These are phyloP conservation scores for Ammopiptanthus mongolicus DNA, from an alignment of 306 rosid genomes.

Conservation along the genomic window DNA sequence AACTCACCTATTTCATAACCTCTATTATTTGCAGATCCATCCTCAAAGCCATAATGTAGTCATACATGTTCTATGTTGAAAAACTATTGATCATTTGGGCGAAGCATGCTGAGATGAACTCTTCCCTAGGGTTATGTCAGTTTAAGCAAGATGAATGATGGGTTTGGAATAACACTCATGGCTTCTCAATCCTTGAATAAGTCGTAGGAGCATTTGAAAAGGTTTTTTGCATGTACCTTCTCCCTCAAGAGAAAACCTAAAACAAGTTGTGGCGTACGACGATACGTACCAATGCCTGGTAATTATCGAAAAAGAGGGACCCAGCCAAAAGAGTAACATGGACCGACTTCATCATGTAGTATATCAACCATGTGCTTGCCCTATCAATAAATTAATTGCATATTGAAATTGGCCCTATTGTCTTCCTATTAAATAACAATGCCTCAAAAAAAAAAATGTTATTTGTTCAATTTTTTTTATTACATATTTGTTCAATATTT, in stretches of 20 bases:
- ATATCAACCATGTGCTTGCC: conserved; percentile 38
- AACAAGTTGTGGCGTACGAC: conserved; percentile 10
- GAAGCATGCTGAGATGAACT: background rate
- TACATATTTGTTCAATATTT: too few relatives aligned
- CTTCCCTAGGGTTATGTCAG: background rate
- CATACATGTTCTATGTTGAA: background rate
- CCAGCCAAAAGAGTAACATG: conserved; percentile 25
- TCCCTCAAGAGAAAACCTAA: background rate
- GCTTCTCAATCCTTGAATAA: background rate
- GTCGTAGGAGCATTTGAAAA: background rate
- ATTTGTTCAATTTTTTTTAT: too few relatives aligned
- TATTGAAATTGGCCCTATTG: background rate
- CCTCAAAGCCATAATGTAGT: background rate
- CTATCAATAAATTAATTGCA: background rate
- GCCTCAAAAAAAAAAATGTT: too few relatives aligned
- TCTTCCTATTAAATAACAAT: background rate
- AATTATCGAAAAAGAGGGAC: conserved; percentile 7
- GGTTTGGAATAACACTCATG: background rate
- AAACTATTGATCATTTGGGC: background rate
- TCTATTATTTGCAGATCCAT: too few relatives aligned
- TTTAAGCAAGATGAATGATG: background rate
- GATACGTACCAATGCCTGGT: conserved; percentile 17
- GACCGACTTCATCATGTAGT: conserved; percentile 14
- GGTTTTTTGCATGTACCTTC: background rate
- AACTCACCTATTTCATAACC: too few relatives aligned